phyloP scores from a whole-genome alignment of 257 asterid species.

The Solanum neorickii region DNA sequence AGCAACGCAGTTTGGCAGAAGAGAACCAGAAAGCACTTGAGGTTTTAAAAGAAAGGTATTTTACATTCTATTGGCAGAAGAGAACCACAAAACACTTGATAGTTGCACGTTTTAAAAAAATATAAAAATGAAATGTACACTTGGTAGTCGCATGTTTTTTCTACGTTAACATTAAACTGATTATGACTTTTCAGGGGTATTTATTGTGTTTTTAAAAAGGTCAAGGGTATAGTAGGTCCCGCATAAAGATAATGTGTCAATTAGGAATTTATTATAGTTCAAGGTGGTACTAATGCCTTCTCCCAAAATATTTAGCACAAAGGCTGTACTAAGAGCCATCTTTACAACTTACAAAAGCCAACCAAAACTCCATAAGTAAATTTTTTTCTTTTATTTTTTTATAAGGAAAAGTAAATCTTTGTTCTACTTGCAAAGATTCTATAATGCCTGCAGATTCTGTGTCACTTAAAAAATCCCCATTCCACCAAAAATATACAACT shows the following conservation, averaged over 20 bases:
- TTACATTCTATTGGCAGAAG: background rate
- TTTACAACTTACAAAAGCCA: background rate
- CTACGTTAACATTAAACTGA: background rate
- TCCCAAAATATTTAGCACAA: background rate
- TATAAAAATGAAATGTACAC: background rate
- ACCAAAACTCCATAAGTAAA: background rate
- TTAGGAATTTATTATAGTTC: background rate
- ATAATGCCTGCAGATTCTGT: background rate
- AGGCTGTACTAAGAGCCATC: background rate
- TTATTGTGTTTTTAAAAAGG: background rate
- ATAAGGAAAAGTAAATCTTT: background rate
- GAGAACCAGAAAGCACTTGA: conserved; percentile 97
- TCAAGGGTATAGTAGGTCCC: background rate
- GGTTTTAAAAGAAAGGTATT: conserved; percentile 86
- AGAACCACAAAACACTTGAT: background rate
- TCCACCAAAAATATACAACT: background rate
- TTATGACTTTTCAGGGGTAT: background rate
- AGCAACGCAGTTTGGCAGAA: conserved; percentile 97
- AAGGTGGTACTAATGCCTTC: background rate
- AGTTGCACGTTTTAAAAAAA: background rate
- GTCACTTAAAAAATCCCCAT: background rate
- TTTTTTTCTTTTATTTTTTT: background rate
- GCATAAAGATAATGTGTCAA: background rate
- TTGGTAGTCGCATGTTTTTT: background rate
- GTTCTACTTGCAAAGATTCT: background rate